These are phyloP conservation scores for Sarocladium oryzae DNA, from an alignment of 2,329 filamentous ascomycete species.

Conservation along the genomic window DNA sequence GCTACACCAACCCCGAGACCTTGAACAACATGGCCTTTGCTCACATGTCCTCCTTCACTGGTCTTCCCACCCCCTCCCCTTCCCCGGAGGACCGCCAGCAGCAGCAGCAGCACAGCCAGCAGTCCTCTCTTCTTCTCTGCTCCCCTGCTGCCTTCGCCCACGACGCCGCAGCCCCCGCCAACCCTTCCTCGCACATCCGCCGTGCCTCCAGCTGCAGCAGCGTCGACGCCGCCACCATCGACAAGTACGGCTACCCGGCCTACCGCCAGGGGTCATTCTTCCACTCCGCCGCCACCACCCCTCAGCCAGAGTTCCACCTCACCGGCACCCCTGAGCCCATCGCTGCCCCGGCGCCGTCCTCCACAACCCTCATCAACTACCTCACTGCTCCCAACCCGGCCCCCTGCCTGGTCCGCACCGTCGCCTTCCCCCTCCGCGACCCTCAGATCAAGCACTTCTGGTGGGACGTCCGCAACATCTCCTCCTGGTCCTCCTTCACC, in stretches of 20 bases:
- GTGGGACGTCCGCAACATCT: constrained; percentile 90
- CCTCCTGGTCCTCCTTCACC: constrained; percentile 77
- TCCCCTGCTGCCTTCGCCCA: constrained; percentile 56
- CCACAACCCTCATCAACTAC: constrained; percentile 70
- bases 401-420: constrained; percentile 71
- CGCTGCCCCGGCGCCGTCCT: constrained; percentile 33
- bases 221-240: constrained; percentile 59
- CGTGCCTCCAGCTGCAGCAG: constrained; percentile 58
- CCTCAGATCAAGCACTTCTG: constrained; percentile 78
- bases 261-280: constrained; percentile 65
- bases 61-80: constrained; percentile 15
- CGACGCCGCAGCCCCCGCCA: constrained; percentile 17
- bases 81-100: constrained; percentile 17
- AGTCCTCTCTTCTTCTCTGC: constrained; percentile 50
- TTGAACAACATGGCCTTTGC: constrained; percentile 32
- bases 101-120: constrained; percentile 15
- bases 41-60: constrained; percentile 32
- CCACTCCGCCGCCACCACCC: constrained; percentile 10
- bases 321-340: constrained; percentile 30
- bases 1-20: constrained; percentile 57
- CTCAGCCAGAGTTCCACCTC: constrained; percentile 35
- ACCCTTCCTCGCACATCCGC: constrained; percentile 28
- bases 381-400: constrained; percentile 75
- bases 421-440: constrained; percentile 62
- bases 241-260: constrained; percentile 74